Conservation (phyloP, 768 basidiomycete genomes). For the Tulasnella sp. region DNA sequence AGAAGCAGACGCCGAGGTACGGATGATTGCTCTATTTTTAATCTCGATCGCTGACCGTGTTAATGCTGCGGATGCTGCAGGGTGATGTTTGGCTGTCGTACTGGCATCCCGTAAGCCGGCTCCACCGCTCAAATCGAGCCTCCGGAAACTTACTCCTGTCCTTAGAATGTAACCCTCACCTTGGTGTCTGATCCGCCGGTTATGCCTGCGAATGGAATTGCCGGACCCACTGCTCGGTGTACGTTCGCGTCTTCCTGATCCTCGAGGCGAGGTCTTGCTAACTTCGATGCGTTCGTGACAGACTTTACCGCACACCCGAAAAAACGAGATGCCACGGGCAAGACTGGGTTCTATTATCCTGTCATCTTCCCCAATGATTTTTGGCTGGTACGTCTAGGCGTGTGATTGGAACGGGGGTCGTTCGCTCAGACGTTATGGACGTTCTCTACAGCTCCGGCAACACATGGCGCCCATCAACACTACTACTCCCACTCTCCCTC, state of each 20-base stretch:
- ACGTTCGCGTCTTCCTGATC: too few species aligned
- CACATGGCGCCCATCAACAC: slow-evolving; percentile 80
- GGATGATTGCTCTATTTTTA: slow-evolving; percentile 36
- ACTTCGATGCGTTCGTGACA: slow-evolving; percentile 33
- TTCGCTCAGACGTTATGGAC: not conserved
- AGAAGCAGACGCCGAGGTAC: slow-evolving; percentile 32
- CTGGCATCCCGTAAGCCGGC: slow-evolving; percentile 64
- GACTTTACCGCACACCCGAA: slow-evolving; percentile 62
- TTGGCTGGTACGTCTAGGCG: slow-evolving; percentile 58
- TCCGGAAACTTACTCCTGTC: slow-evolving; percentile 1
- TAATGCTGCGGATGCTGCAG: slow-evolving; percentile 33
- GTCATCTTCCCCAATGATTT: slow-evolving; percentile 93
- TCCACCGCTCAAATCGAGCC: not conserved
- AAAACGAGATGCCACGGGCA: slow-evolving; percentile 59
- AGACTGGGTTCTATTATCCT: slow-evolving; percentile 73
- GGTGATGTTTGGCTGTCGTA: slow-evolving; percentile 68
- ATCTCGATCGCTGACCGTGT: not conserved
- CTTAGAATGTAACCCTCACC: slow-evolving; percentile 80
- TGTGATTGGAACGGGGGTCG: not conserved
- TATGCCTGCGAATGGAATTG: slow-evolving; percentile 52
- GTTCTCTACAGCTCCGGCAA: slow-evolving; percentile 46
- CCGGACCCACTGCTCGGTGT: slow-evolving; percentile 62
- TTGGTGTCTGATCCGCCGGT: slow-evolving; percentile 67
- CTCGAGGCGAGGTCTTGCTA: not conserved
- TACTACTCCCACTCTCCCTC: slow-evolving; percentile 70